These are phyloP conservation scores for Sphaerostilbella broomeana DNA, from an alignment of 2,329 filamentous ascomycete species.

Conservation along the genomic window DNA sequence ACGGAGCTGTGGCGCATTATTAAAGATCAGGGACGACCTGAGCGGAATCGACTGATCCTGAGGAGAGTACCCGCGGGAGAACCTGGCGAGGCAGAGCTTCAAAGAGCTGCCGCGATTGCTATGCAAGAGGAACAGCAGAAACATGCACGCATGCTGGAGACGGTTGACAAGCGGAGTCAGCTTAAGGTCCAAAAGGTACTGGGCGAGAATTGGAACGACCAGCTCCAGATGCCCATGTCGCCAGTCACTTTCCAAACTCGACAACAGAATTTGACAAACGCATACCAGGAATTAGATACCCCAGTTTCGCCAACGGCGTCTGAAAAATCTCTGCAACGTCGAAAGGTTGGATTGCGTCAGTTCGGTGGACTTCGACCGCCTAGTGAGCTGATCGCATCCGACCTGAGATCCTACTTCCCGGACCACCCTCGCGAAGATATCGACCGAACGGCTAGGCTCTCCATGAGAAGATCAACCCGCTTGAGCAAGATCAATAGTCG, in stretches of 20 bases:
- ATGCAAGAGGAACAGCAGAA: constrained; percentile 76
- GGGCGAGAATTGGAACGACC: constrained; percentile 78
- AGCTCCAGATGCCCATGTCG: constrained; percentile 76
- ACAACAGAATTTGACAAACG: constrained; percentile 58
- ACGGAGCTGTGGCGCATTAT: constrained; percentile 87
- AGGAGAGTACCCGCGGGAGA: constrained; percentile 88
- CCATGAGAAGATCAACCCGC: constrained; percentile 81
- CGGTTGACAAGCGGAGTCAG: constrained; percentile 69
- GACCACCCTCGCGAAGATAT: constrained; percentile 92
- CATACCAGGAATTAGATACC: constrained; percentile 52
- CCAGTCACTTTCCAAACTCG: constrained; percentile 67
- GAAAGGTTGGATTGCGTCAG: constrained; percentile 58
- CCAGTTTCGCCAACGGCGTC: constrained; percentile 44
- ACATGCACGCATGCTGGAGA: constrained; percentile 57
- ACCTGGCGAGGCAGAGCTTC: constrained; percentile 78
- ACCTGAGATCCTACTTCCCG: constrained; percentile 94
- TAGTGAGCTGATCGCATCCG: constrained; percentile 94
- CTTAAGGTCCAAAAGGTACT: constrained; percentile 83
- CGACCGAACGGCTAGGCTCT: constrained; percentile 89
- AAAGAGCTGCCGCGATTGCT: constrained; percentile 81
- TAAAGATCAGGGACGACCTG: constrained; percentile 75
- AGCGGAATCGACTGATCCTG: constrained; percentile 84
- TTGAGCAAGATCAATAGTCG: constrained; percentile 90
- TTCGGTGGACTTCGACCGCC: constrained; percentile 91
- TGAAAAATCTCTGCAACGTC: constrained; percentile 37